Percentiles rank a stretch among this genome's conserved stretches.
Conservation (phyloP, 495 filamentous ascomycete genomes). For the Hyaloscypha bicolor region DNA sequence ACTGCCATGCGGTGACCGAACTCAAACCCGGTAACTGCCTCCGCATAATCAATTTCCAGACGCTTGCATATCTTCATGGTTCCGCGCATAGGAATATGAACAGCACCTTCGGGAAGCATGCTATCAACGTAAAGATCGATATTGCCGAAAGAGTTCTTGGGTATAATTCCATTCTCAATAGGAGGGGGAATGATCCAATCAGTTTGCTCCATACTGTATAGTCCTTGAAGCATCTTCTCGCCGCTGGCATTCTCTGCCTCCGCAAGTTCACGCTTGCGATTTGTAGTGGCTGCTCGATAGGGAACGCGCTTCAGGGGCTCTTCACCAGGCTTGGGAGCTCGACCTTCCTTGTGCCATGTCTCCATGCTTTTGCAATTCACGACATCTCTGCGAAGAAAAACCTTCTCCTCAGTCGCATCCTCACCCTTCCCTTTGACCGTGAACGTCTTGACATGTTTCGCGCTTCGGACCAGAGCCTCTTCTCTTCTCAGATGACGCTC, state of each 20-base stretch:
- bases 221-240: constrained; percentile 79
- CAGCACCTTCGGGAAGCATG: constrained; percentile 87
- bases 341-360: constrained; percentile 97
- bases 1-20: constrained; percentile 93
- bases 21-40: constrained; percentile 96
- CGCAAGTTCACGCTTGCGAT: constrained; percentile 86
- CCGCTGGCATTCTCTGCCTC: constrained; percentile 77
- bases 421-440: constrained; percentile 63
- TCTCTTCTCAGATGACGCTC: constrained; percentile 89
- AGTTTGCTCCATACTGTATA: constrained; percentile 86
- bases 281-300: constrained; percentile 86
- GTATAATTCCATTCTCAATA: constrained; percentile 80
- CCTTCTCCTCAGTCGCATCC: constrained; percentile 71
- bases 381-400: constrained; percentile 80
- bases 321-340: constrained; percentile 67
- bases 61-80: constrained; percentile 79
- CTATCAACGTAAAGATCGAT: constrained; percentile 93
- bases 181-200: constrained; percentile 91
- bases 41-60: constrained; percentile 85
- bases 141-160: constrained; percentile 94
- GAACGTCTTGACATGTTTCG: constrained; percentile 75
- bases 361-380: constrained; percentile 87
- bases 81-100: constrained; percentile 79
- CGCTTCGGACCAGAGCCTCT: constrained; percentile 76
- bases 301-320: constrained; percentile 84